These are phyloP conservation scores for Trichocladium antarcticum DNA, from an alignment of 495 filamentous ascomycete genomes.

Conservation along the genomic window DNA sequence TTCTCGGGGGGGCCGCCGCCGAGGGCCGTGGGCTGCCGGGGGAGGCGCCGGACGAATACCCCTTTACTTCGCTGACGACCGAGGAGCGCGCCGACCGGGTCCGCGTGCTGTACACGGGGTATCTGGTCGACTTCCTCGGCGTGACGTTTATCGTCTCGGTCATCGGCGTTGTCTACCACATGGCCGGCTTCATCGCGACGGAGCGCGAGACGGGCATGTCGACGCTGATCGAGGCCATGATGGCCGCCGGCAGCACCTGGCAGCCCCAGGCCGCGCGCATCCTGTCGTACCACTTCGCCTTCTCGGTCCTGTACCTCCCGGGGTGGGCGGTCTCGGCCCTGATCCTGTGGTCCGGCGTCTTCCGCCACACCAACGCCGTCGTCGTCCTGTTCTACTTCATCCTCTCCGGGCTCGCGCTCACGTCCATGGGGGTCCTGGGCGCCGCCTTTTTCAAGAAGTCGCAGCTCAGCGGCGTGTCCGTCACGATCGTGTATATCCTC, in stretches of 20 bases:
- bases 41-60: conserved; percentile 53
- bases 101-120: conserved; percentile 52
- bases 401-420: conserved; percentile 51
- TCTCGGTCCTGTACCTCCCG: conserved; percentile 55
- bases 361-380: conserved; percentile 45
- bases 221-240: conserved; percentile 71
- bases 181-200: conserved; percentile 62
- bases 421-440: conserved; percentile 58
- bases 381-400: conserved; percentile 54
- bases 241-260: conserved; percentile 55
- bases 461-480: conserved; percentile 62
- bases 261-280: conserved; percentile 57
- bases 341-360: conserved; percentile 51
- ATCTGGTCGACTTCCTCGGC: conserved; percentile 55
- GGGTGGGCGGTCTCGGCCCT: conserved; percentile 59
- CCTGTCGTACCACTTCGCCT: conserved; percentile 55
- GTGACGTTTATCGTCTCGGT: conserved; percentile 58
- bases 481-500: conserved; percentile 52
- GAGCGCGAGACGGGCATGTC: conserved; percentile 73
- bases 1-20: conserved; percentile 41
- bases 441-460: conserved; percentile 66
- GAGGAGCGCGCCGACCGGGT: conserved; percentile 52
- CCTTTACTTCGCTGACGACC: conserved; percentile 57
- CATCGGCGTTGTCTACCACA: conserved; percentile 62
- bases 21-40: conserved; percentile 31